Evolutionary conservation across 2,329 filamentous ascomycete genomes (phyloP).

Genomic region (Corynespora cassiicola): DNA sequence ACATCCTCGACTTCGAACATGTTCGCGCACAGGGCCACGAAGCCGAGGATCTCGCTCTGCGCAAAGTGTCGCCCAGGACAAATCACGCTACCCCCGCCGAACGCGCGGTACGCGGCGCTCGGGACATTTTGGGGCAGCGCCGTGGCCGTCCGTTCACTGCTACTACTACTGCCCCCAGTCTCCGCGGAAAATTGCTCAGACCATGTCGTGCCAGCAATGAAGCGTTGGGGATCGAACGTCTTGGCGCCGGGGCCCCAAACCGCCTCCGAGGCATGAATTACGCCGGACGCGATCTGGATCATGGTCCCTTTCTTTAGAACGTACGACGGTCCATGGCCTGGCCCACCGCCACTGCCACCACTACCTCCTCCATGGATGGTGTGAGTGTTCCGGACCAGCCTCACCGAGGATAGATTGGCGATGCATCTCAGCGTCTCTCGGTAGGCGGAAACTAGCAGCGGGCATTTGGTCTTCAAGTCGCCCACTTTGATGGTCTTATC

Average conservation of each 20-base stretch:
- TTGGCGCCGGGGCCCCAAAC: slow-evolving; percentile 53
- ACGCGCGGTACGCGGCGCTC: slow-evolving; percentile 30
- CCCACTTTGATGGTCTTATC: slow-evolving; percentile 12
- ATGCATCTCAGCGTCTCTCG: slow-evolving; percentile 53
- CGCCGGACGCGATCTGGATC: slow-evolving; percentile 53
- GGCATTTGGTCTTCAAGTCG: slow-evolving; percentile 31
- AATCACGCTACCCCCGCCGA: slow-evolving; percentile 36
- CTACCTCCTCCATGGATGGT: too few relatives aligned
- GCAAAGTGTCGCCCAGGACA: slow-evolving; percentile 44
- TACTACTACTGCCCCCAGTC: not conserved
- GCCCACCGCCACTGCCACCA: too few relatives aligned
- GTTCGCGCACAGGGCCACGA: slow-evolving; percentile 30
- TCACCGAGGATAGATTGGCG: slow-evolving; percentile 46
- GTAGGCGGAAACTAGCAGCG: slow-evolving; percentile 54
- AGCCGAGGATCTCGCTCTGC: slow-evolving; percentile 32
- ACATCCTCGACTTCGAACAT: slow-evolving; percentile 30
- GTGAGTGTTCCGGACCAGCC: slow-evolving; percentile 50
- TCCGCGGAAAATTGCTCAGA: slow-evolving; percentile 12
- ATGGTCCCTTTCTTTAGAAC: slow-evolving; percentile 50
- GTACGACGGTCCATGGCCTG: slow-evolving; percentile 30
- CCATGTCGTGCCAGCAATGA: slow-evolving; percentile 31
- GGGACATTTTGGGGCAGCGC: slow-evolving; percentile 19
- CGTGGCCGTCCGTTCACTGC: slow-evolving; percentile 12
- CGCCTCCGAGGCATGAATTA: slow-evolving; percentile 48
- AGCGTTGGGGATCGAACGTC: slow-evolving; percentile 49